Evolutionary conservation across 768 basidiomycete genomes (phyloP).

Genomic region (Vishniacozyma victoriae): DNA sequence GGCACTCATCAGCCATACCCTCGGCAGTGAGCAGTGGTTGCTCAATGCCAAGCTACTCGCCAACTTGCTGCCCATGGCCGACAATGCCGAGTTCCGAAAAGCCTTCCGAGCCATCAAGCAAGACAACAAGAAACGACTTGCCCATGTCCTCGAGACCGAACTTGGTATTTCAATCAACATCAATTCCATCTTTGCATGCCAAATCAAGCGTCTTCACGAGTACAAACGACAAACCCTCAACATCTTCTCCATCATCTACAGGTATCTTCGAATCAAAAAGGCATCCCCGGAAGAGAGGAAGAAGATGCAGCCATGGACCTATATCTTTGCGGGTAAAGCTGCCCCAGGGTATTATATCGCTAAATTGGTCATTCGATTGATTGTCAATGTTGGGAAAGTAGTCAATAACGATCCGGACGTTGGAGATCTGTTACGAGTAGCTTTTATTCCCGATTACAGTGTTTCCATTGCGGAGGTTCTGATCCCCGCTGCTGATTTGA

Average conservation of each 20-base stretch:
- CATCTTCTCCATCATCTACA: constrained; percentile 61
- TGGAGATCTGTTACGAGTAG: constrained; percentile 70
- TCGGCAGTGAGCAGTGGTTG: constrained; percentile 75
- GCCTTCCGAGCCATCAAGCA: constrained; percentile 82
- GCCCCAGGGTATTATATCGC: constrained; percentile 82
- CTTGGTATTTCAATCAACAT: constrained; percentile 40
- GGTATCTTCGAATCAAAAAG: constrained; percentile 73
- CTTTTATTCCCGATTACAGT: constrained; percentile 91
- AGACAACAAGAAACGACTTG: constrained; percentile 73
- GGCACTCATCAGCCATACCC: constrained; percentile 72
- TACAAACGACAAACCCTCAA: constrained; percentile 85
- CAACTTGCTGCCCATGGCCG: constrained; percentile 64
- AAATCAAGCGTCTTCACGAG: constrained; percentile 76
- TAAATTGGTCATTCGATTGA: constrained; percentile 87
- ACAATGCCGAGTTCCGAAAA: constrained; percentile 67
- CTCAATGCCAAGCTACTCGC: constrained; percentile 67
- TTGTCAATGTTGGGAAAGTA: constrained; percentile 77
- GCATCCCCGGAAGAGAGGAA: constrained; percentile 73
- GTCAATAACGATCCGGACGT: constrained; percentile 82
- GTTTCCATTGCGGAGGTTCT: constrained; percentile 48
- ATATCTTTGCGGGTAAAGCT: constrained; percentile 97
- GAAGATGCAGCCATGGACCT: constrained; percentile 65
- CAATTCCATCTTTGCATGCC: constrained; percentile 44
- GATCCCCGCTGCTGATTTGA: constrained; percentile 75
- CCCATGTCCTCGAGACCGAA: constrained; percentile 38